Base-by-base conservation (phyloP, 495 filamentous ascomycete genomes). In the Podospora didyma region DNA sequence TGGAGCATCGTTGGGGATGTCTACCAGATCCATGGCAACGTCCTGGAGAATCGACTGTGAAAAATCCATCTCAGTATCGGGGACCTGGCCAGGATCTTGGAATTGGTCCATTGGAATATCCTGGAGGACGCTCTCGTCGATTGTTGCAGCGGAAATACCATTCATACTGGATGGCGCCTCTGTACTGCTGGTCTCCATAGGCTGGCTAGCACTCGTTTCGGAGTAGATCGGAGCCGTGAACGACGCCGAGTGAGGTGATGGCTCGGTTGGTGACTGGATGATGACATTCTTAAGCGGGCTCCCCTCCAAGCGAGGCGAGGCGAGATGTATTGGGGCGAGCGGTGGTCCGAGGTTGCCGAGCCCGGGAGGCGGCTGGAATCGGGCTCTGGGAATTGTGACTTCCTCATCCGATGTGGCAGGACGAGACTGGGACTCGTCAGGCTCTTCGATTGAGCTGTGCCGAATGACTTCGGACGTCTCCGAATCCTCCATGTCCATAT, bases 251-350 rank as follows among this genome's bases (percentile, higher is more conserved):
- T 24, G 52, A 53, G 64, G 59, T 12, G 67, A 61, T 20, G 68
- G 54, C 19, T 69, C 69, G 10, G 69, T 68, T 17, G 72, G 72
- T 41, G 70, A 74, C 24, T 51, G 56, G 28, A 70, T 48, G 41
- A 77, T 65, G 31, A 78, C 73, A 45, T 79, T 72, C 61, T 77
- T 79, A 5, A 79, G 58, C 2, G 77, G 77, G 31, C 75, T 79
- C 12, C 75, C 77, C 53, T 79, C 77, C 5, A 76, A 58, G 52
- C 67, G 60, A 41, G 65, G 49, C 9, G 59, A 47, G 1, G 51
- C 16, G 21, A 54, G 44, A n/a, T 58, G 60, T n/a, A 45, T 10
- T 11, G 37, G 21, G 11, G 2, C 46, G 39, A 39, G 51, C 3
- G 53, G 48, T 17, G 56, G 48, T 0, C 26, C 51, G 1, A 64